phyloP scores from a whole-genome alignment of 306 rosid species.

The Cotoneaster glaucophyllus region DNA sequence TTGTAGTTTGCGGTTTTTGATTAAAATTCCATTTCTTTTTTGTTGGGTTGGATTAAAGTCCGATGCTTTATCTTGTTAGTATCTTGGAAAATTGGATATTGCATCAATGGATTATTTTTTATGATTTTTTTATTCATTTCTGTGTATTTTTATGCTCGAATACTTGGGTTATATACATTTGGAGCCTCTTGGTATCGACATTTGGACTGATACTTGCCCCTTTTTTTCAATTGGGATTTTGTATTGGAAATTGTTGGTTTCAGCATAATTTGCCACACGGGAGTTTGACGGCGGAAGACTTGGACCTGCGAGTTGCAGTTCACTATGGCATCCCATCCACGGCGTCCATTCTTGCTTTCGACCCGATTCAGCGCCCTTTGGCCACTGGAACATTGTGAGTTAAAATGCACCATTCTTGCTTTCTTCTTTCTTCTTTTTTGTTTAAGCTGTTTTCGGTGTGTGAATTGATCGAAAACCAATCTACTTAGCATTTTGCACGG shows the following conservation, averaged over 20 bases:
- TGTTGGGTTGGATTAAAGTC: background rate
- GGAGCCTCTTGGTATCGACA: background rate
- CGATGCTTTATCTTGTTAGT: background rate
- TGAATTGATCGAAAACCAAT: slow-evolving; percentile 6
- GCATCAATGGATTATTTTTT: background rate
- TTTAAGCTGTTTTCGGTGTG: background rate
- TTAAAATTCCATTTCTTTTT: background rate
- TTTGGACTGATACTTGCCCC: background rate
- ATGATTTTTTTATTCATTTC: background rate
- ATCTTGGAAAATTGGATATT: background rate
- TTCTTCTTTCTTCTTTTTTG: background rate
- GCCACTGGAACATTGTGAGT: slow-evolving; percentile 88
- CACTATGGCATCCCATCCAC: slow-evolving; percentile 94
- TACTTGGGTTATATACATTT: background rate
- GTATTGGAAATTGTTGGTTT: slow-evolving; percentile 3
- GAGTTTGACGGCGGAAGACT: slow-evolving; percentile 48
- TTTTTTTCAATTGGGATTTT: background rate
- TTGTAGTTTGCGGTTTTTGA: background rate
- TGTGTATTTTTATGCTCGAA: background rate
- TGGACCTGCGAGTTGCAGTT: slow-evolving; percentile 64
- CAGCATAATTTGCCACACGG: slow-evolving; percentile 56
- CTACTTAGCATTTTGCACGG: background rate
- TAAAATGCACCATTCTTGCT: slow-evolving; percentile 14
- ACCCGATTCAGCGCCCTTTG: slow-evolving; percentile 74
- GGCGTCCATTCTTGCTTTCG: slow-evolving; percentile 75